Evolutionary conservation across 371 early-diverging fungal genomes (phyloP), one percentile per base, ranked within the genome.

Genomic region (Mucor racemosus): DNA sequence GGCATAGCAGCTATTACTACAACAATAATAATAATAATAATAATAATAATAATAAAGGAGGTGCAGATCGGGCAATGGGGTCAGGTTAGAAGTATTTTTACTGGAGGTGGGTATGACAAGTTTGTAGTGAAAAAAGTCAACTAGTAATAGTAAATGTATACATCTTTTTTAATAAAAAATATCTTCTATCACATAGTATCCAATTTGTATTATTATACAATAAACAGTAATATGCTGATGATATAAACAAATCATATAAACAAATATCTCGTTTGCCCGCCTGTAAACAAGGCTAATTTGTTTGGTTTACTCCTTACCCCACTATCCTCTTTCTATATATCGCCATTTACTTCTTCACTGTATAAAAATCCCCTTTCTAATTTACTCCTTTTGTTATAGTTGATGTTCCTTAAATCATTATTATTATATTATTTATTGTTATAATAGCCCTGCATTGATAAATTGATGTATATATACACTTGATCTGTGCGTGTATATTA

Each of bases 191-290:
- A 17, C 19, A 46, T 46, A 19, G 3, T 17, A 17, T 10, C 21
- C 8, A n/a, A n/a, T 44, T 0, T 21, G 10, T 13, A 14, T 31
- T 13, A 31, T 21, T 53, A 53, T 31, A 53, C 53, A 55, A 48
- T 36, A 42, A 65, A 58, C 68, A 68, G 68, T 68, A 68, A 59
- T 64, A 68, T 7, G 68, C 68, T 68, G 68, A 68, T 68, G 42
- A 53, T 62, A 62, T 36, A 38, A 46, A 61, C 48, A 48, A 50
- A 40, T 57, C 36, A 62, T 46, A 46, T 53, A 59, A 50, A 59
- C 39, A 58, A 58, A 46, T 13, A 66, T 33, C 50, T 38, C 19
- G 58, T 48, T 56, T 63, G 58, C 62, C 58, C 63, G 50, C 53
- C 34, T 60, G 42, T 42, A 31, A 38, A 55, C 42, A 41, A 31